Base-by-base conservation (phyloP, 768 basidiomycete genomes). In the Daedaleopsis nitida region DNA sequence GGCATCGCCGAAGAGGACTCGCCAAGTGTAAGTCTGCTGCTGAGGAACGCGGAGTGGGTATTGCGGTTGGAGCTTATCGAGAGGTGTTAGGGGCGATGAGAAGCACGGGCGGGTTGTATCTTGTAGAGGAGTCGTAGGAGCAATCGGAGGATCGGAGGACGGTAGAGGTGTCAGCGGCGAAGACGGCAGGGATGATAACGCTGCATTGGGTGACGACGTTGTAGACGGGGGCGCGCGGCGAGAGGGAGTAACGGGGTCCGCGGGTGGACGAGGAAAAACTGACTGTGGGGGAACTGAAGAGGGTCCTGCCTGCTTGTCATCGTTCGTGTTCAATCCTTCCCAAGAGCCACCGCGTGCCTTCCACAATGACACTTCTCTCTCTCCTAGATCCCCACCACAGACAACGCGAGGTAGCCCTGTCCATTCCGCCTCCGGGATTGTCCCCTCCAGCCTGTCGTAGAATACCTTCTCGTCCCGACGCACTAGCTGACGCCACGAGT, bases 401-500 rank as follows among this genome's bases (percentile, higher is more conserved):
- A 32, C 42, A 44, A 53, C 23, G 27, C 24, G 32, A 19, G 58
- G 43, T 0, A 61, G 27, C 13, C 60, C 60, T 13, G 24, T 44
- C 12, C 39, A 27, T 12, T 52, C 43, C 13, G 47, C 51, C 10
- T 44, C 34, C 6, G 49, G 27, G n/a, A 47, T 61, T 5, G 11
- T 19, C 4, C 12, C 27, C 5, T 43, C 14, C 16, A 63, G 35
- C 1, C 52, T 43, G 23, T 45, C 43, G 35, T 62, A 60, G 55
- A 57, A 55, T 17, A 7, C 27, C 11, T 52, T 23, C 32, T 66
- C 65, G 0, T 61, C 17, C 21, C 16, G 12, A 5, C 57, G 45
- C 1, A 44, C 32, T 5, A 60, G 48, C 38, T 57, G 58, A 12
- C 65, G 44, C 65, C 65, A 66, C 8, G 62, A 23, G 16, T 66